Percentiles rank a stretch among this genome's conserved stretches.
phyloP scores from a whole-genome alignment of 371 early-diverging fungal genomes.

The Mucor plumbeus region DNA sequence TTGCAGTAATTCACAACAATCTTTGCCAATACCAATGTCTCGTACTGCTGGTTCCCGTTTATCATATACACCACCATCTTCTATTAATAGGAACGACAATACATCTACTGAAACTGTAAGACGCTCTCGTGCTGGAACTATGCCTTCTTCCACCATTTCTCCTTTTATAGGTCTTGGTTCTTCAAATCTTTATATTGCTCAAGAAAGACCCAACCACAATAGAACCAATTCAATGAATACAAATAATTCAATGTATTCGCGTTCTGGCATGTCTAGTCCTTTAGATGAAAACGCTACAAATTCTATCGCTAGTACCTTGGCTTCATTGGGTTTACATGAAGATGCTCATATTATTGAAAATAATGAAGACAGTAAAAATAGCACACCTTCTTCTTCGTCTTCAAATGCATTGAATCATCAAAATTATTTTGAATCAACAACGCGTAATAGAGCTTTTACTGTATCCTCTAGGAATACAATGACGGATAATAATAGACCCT shows the following conservation, averaged over 20 bases:
- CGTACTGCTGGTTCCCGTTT: slow-evolving; percentile 8
- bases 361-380: background rate
- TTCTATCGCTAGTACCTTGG: slow-evolving; percentile 51
- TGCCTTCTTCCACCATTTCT: slow-evolving; percentile 33
- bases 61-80: slow-evolving; percentile 8
- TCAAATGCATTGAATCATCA: slow-evolving; percentile 7
- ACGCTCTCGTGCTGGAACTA: slow-evolving; percentile 52
- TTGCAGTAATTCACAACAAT: background rate
- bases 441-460: slow-evolving; percentile 30
- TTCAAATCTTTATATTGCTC: slow-evolving; percentile 9
- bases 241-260: background rate
- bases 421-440: slow-evolving; percentile 14
- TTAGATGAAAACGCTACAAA: slow-evolving; percentile 32
- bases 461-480: slow-evolving; percentile 16
- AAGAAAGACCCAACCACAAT: slow-evolving; percentile 21
- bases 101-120: slow-evolving; percentile 6
- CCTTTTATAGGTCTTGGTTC: slow-evolving; percentile 11
- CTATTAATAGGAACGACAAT: background rate
- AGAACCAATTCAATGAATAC: background rate
- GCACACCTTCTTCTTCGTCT: background rate
- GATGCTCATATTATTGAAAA: slow-evolving; percentile 9
- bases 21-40: background rate
- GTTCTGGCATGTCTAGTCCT: slow-evolving; percentile 23
- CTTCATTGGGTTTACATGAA: slow-evolving; percentile 51
- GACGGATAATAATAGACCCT: slow-evolving; percentile 1